Evolutionary conservation across 169 alveolate genomes (phyloP).

Genomic region (Plasmodium vinckei): DNA sequence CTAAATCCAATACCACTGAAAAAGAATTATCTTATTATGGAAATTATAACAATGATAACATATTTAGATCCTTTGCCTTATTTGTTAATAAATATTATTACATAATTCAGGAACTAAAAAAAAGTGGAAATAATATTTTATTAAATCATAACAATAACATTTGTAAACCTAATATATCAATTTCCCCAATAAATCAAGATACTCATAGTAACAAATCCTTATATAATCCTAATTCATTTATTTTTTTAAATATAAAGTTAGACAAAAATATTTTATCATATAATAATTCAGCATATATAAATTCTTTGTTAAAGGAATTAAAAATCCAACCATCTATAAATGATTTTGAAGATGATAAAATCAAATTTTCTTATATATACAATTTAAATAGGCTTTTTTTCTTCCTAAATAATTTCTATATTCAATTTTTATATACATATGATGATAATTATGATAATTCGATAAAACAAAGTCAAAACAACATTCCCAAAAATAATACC

Average conservation of each 20-base stretch:
- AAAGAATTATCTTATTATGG: slow-evolving; percentile 35
- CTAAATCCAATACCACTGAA: slow-evolving; percentile 23
- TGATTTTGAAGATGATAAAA: slow-evolving; percentile 25
- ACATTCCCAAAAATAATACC: not conserved
- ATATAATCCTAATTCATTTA: slow-evolving; percentile 43
- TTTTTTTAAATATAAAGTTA: slow-evolving; percentile 45
- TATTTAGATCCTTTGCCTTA: slow-evolving; percentile 31
- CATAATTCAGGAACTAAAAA: slow-evolving; percentile 2
- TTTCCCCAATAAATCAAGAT: not conserved
- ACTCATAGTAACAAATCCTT: not conserved
- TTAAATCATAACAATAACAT: not conserved
- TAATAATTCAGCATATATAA: slow-evolving; percentile 9
- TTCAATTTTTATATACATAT: slow-evolving; percentile 19
- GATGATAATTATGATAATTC: not conserved
- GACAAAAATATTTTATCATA: slow-evolving; percentile 3
- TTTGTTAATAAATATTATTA: slow-evolving; percentile 60
- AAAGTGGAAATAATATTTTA: not conserved
- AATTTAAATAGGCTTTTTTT: slow-evolving; percentile 38
- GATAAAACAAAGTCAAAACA: not conserved
- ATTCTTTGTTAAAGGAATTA: slow-evolving; percentile 17
- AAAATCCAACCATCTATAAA: slow-evolving; percentile 39
- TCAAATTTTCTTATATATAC: slow-evolving; percentile 39
- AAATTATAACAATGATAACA: slow-evolving; percentile 14
- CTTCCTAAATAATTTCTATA: slow-evolving; percentile 48
- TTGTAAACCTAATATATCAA: not conserved